Evolutionary conservation across 305 asterid species (phyloP).

Genomic region (Fraxinus latifolia): DNA sequence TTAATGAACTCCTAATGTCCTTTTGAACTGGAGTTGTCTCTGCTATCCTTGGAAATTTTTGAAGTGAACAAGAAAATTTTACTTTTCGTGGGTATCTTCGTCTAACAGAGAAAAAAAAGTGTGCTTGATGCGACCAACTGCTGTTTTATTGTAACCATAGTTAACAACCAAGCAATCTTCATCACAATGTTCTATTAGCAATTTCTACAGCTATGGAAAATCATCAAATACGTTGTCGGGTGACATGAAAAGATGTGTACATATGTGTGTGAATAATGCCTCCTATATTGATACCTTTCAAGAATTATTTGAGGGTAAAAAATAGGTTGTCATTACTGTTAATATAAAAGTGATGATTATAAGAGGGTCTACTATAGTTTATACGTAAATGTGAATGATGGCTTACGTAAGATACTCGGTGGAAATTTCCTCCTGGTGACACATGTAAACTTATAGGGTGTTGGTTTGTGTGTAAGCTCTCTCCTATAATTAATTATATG

Average conservation of each 20-base stretch:
- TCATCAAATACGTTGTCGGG: not conserved
- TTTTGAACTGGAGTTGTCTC: not conserved
- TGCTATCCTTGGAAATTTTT: not conserved
- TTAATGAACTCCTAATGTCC: not conserved
- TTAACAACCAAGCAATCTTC: not conserved
- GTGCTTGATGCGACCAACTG: not conserved
- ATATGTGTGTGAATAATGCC: not conserved
- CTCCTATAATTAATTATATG: not conserved
- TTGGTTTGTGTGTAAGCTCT: not conserved
- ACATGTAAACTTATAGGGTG: not conserved
- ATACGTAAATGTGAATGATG: conserved; percentile 1
- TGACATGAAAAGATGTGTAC: not conserved
- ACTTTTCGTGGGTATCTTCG: not conserved
- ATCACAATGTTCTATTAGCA: not conserved
- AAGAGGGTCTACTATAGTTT: not conserved
- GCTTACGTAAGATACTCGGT: not conserved
- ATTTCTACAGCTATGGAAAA: not conserved
- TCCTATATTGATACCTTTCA: not conserved
- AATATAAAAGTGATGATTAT: not conserved
- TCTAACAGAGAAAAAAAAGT: not conserved
- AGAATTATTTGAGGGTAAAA: not conserved
- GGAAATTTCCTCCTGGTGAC: not conserved
- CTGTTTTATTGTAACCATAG: not conserved
- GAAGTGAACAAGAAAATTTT: not conserved
- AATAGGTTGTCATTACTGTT: not conserved